These are phyloP conservation scores for Rutstroemia sydowiana DNA, from an alignment of 2,329 filamentous ascomycete genomes.

Conservation along the genomic window DNA sequence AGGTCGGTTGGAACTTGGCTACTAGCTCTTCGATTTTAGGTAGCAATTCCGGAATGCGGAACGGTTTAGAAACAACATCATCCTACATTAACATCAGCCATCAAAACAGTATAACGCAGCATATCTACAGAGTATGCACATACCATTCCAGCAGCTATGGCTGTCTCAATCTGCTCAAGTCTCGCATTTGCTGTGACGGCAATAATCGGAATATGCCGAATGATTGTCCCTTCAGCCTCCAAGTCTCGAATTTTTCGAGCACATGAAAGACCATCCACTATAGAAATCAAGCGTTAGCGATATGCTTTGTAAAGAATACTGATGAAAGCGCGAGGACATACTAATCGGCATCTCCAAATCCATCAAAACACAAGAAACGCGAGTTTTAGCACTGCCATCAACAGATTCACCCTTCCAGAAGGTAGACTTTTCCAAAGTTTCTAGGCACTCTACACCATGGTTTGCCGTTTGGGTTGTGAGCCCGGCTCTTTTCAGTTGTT, in stretches of 20 bases:
- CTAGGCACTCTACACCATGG: conserved; percentile 55
- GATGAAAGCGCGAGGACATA: conserved; percentile 51
- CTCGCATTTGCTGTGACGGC: conserved; percentile 79
- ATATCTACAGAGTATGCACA: conserved; percentile 23
- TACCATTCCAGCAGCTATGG: conserved; percentile 66
- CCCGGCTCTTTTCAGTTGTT: conserved; percentile 52
- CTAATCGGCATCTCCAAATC: conserved; percentile 75
- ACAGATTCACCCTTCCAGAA: conserved; percentile 39
- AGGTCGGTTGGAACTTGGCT: background rate
- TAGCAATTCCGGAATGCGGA: conserved; percentile 64
- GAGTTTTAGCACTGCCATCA: conserved; percentile 29
- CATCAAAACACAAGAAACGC: conserved; percentile 65
- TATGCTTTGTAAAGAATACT: conserved; percentile 23
- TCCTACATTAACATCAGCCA: conserved; percentile 39
- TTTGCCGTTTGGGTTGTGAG: conserved; percentile 57
- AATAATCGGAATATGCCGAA: conserved; percentile 66
- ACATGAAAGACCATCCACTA: conserved; percentile 68
- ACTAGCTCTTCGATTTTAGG: conserved; percentile 53
- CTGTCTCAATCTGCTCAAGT: conserved; percentile 64
- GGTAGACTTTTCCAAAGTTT: conserved; percentile 46
- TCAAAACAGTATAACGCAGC: conserved; percentile 16
- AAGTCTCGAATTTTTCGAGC: conserved; percentile 61
- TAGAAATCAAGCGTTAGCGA: background rate
- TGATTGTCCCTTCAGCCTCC: conserved; percentile 53
- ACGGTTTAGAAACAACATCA: conserved; percentile 73